A percentile compares a stretch with the other conserved stretches of the same genome.
Evolutionary conservation across 768 basidiomycete species (phyloP).

Genomic region (Lentinula aciculospora): DNA sequence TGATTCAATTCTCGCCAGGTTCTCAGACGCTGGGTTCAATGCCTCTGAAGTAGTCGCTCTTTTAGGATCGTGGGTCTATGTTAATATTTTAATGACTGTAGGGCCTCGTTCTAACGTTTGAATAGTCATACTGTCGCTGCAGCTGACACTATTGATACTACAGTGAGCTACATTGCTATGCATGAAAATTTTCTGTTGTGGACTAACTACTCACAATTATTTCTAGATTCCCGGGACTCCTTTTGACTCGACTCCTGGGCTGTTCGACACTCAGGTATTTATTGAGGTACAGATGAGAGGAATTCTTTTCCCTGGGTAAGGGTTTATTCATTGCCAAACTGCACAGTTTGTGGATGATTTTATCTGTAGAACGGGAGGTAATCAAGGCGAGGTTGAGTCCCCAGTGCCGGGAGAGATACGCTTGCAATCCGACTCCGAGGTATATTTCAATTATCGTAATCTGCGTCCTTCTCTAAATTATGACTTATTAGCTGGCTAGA

Average conservation of each 20-base stretch:
- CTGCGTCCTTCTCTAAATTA: neutral
- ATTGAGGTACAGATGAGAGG: conserved; percentile 41
- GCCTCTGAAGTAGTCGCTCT: conserved; percentile 10
- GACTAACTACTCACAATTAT: neutral
- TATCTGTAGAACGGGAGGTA: neutral
- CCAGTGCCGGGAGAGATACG: conserved; percentile 14
- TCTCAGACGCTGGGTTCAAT: conserved; percentile 9
- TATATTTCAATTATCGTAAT: neutral
- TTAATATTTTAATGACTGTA: neutral
- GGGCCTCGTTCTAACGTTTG: neutral
- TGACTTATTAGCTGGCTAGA: neutral
- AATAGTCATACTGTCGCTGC: conserved; percentile 12
- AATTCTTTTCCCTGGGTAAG: conserved; percentile 32
- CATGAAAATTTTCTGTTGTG: neutral
- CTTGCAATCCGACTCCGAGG: conserved; percentile 14
- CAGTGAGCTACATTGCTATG: neutral
- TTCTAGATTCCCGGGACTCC: conserved; percentile 13
- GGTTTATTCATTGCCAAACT: neutral
- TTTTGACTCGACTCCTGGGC: conserved; percentile 39
- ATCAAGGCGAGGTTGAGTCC: conserved; percentile 13
- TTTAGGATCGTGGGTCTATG: conserved; percentile 6
- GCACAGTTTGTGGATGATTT: neutral
- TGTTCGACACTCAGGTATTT: conserved; percentile 41
- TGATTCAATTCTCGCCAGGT: conserved; percentile 8
- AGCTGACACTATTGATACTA: conserved; percentile 9